Conservation (phyloP, 2,329 filamentous ascomycete species). For the Colletotrichum trifolii region DNA sequence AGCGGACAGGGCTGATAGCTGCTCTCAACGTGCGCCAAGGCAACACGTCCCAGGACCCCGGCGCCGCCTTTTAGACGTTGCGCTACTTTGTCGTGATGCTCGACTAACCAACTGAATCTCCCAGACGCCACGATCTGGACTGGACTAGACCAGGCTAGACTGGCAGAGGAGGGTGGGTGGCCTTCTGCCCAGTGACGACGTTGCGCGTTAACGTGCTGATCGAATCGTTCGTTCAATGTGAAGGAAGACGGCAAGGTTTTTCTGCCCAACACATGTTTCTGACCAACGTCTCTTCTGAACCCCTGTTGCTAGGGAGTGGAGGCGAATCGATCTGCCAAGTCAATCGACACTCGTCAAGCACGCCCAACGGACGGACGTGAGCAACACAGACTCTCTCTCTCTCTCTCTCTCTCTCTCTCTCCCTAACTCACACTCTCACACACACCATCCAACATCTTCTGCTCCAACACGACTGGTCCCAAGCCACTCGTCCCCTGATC, state of each 20-base stretch:
- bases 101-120: slow-evolving; percentile 1
- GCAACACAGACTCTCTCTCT: neutral
- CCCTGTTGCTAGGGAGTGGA: neutral
- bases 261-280: slow-evolving; percentile 5
- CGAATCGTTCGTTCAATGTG: slow-evolving; percentile 17
- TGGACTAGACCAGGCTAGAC: neutral
- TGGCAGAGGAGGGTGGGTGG: neutral
- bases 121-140: slow-evolving; percentile 9
- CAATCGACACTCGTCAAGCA: slow-evolving; percentile 16
- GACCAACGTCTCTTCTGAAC: slow-evolving; percentile 1
- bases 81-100: slow-evolving; percentile 7
- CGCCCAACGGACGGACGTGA: neutral
- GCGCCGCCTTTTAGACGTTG: slow-evolving; percentile 28
- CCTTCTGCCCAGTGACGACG: slow-evolving; percentile 7
- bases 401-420: neutral
- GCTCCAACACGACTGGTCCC: neutral
- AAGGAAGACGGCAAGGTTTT: neutral
- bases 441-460: neutral
- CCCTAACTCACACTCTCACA: neutral
- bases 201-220: slow-evolving; percentile 1
- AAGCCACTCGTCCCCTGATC: slow-evolving; percentile 14
- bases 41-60: slow-evolving; percentile 24
- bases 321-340: neutral
- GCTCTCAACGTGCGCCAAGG: slow-evolving; percentile 9
- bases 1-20: slow-evolving; percentile 29